Conservation (phyloP, 2,329 filamentous ascomycete species). For the Fusarium heterosporum region DNA sequence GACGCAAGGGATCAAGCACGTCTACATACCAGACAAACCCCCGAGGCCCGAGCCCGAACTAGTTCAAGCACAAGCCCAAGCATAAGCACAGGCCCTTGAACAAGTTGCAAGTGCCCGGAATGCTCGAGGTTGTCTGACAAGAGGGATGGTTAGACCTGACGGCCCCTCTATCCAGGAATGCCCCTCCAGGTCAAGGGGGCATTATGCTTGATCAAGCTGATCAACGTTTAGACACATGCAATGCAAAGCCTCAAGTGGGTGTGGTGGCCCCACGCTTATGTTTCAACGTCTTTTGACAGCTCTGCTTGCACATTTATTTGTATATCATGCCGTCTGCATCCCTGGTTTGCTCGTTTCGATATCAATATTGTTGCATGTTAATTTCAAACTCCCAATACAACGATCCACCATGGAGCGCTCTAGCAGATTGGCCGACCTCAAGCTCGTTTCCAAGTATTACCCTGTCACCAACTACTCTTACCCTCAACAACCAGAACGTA, state of each 20-base stretch:
- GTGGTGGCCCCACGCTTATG: conserved; percentile 44
- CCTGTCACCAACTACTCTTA: conserved; percentile 58
- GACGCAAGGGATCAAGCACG: conserved; percentile 43
- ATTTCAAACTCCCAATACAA: conserved; percentile 38
- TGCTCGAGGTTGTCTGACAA: conserved; percentile 26
- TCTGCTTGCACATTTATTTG: conserved; percentile 41
- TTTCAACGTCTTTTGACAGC: conserved; percentile 43
- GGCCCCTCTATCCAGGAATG: conserved; percentile 47
- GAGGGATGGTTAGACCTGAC: conserved; percentile 44
- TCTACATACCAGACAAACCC: conserved; percentile 44
- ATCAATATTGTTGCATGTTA: conserved; percentile 41
- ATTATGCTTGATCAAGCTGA: conserved; percentile 34
- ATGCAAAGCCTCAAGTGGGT: conserved; percentile 35
- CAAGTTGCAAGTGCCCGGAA: conserved; percentile 38
- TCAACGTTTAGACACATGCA: conserved; percentile 35
- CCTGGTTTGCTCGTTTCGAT: conserved; percentile 39
- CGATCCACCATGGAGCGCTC: conserved; percentile 52
- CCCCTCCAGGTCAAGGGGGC: conserved; percentile 45
- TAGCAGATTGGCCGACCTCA: conserved; percentile 53
- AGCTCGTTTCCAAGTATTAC: conserved; percentile 56
- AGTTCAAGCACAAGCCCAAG: conserved; percentile 31
- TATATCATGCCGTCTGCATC: conserved; percentile 48
- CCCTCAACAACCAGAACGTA: conserved; percentile 48
- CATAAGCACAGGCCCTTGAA: conserved; percentile 32
- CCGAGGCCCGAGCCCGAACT: conserved; percentile 31